Evolutionary conservation across 148 eudicot species (phyloP), one percentile per base, ranked within the genome.

Genomic region (Cornus kousa): DNA sequence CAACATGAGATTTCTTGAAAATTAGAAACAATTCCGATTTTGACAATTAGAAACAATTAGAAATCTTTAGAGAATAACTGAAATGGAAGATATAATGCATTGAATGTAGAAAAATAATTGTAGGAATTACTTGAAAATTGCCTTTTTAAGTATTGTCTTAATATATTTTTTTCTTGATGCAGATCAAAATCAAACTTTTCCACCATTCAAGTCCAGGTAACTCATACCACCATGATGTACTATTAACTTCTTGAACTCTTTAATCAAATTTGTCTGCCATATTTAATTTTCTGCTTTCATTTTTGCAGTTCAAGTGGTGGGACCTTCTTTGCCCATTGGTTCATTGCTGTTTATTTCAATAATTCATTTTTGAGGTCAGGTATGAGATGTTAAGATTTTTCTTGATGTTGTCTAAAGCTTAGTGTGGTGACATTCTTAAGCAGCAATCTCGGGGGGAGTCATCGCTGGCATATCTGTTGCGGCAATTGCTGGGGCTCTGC

Each of bases 101-200:
- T 43, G 48, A 2, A 4, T 43, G 48, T 43, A 43, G 48, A 43
- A 43, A 43, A 43, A 6, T 43, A 43, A 9, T 72, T 39, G 9
- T 31, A 28, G 69, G 8, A 4, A 3, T 7, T 28, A 35, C 70
- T 8, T 76, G 57, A 37, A n/a, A 46, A 8, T 40, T 32, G 24
- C 46, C 66, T 57, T 14, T 7, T 43, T 66, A 40, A 37, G 28
- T 17, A 32, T 6, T 20, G 59, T 10, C 73, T 39, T 48, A 50
- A 50, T n/a, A 70, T 72, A 40, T 64, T 24, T 40, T 48, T 35
- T 22, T 76, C 50, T 10, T 35, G 7, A 39, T 79, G 78, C 89
- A 88, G 91, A 88, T 83, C 81, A 82, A 70, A 84, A 78, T 68
- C 87, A 86, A 68, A 84, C 85, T 65, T 88, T 57, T 76, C 91